Evolutionary conservation across 495 filamentous ascomycete species (phyloP), one percentile per base, ranked within the genome.

Genomic region (Aspergillus nidulans): DNA sequence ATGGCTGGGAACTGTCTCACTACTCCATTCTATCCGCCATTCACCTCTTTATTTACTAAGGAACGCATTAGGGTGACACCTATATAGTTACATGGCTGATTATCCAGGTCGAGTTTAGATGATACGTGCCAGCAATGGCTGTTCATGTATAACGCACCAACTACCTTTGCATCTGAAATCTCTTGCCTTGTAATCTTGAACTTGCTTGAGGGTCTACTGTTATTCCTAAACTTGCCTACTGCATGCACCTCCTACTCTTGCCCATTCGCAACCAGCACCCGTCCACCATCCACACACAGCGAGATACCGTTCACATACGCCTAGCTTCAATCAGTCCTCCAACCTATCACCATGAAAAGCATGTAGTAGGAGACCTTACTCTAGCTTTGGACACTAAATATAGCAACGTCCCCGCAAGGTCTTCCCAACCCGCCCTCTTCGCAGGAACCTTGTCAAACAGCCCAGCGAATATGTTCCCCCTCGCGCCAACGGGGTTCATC

Each of bases 371-470:
- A 9, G 9, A 15, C 6, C 32, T 63, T 55, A 70, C 70, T 38
- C 74, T 73, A 13, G 74, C 73, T 41, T 62, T 66, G 54, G 69
- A 74, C 6, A 63, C 68, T 8, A 77, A 56, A 46, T 72, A 77
- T 23, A 77, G 20, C 12, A 76, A 59, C 2, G 69, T 60, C 0
- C 73, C 72, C 6, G 72, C 74, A 47, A 77, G 65, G 60, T 76
- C 74, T 24, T 62, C 56, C 3, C 48, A 60, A 0, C 71, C 73
- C 1, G 74, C 72, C 45, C 74, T 56, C 50, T 65, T 69, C 0
- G 74, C 74, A 0, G 74, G 74, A 1, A 76, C 74, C 42, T 75
- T 70, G 9, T 75, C 68, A 18, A 77, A 73, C 32, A 77, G 56
- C 13, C 64, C 49, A 25, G 67, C 67, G 50, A 77, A 77, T 4